Evolutionary conservation across 768 basidiomycete species (phyloP), one percentile per base, ranked within the genome.

Genomic region (Psilocybe cubensis): DNA sequence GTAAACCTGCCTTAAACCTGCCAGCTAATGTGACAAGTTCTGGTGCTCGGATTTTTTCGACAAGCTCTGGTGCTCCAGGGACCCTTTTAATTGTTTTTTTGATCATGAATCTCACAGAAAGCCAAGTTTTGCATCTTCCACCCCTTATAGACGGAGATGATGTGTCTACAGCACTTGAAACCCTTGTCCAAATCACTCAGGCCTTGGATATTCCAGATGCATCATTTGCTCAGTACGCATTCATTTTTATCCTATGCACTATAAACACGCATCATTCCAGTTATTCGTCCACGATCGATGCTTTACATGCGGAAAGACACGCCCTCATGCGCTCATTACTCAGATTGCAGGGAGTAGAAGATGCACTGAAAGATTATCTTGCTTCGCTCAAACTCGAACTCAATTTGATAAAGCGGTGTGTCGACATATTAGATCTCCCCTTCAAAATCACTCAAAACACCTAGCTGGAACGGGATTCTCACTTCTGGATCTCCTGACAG

Each of bases 381-480:
- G 65, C 70, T 6, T 60, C 66, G 2, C 41, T 72, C 17, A 62
- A 61, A 43, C 76, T 76, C 51, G 80, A 83, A 60, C 66, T 68
- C 27, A 49, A 57, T 3, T 64, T 79, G 3, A 65, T 80, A 8
- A 68, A 68, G 29, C 73, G 74, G 81, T 80, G 44, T n/a, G 74
- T 64, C 6, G 2, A 1, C 10, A 24, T 35, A 40, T 17, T 9
- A 18, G 3, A 17, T 8, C 43, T 25, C 40, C 50, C 4, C 18
- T 23, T 14, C n/a, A 18, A 20, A 20, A 7, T 42, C 25, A 12
- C 27, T 3, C 21, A 17, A 8, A 12, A 14, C n/a, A 21, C 43
- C 14, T 31, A 81, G 79, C 28, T 79, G 78, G 78, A 73, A 68
- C 33, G 58, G 70, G 21, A 56, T 55, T 1, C 41, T 78, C 3